phyloP scores from a whole-genome alignment of 1,284 basidiomycete genomes.

The Tausonia pullulans region DNA sequence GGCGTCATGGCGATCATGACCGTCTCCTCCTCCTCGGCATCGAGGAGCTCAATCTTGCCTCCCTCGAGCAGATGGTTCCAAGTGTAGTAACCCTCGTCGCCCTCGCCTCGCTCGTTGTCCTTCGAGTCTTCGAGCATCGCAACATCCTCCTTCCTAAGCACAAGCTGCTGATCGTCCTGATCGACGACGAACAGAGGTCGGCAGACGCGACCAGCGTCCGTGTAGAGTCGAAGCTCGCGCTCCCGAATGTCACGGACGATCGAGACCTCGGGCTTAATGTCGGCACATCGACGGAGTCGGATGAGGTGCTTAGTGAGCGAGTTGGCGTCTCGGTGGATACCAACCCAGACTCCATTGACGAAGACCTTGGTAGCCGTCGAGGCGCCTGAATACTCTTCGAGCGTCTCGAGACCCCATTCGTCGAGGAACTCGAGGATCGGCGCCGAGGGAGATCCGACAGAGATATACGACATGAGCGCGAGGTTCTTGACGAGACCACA shows the following conservation, averaged over 20 bases:
- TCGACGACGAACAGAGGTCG: constrained; percentile 96
- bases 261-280: constrained; percentile 91
- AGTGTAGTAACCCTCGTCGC: constrained; percentile 47
- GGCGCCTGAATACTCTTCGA: constrained; percentile 81
- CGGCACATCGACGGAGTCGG: constrained; percentile 82
- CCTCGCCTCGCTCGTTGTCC: constrained; percentile 43
- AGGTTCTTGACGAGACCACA: constrained; percentile 99
- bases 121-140: constrained; percentile 35
- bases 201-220: constrained; percentile 92
- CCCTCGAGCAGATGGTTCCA: constrained; percentile 79
- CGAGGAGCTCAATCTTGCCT: constrained; percentile 87
- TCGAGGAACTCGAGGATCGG: constrained; percentile 98
- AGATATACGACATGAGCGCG: constrained; percentile 94
- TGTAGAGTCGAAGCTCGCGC: constrained; percentile 85
- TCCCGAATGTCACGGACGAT: constrained; percentile 97
- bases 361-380: constrained; percentile 90
- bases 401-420: constrained; percentile 89
- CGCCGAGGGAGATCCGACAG: constrained; percentile 89
- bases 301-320: constrained; percentile 88
- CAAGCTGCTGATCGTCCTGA: constrained; percentile 59
- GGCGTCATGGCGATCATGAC: constrained; percentile 99
- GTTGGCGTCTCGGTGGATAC: constrained; percentile 91
- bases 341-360: constrained; percentile 99
- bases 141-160: constrained; percentile 74
- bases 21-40: constrained; percentile 98